Percentiles rank a stretch among this genome's conserved stretches.
phyloP scores from a whole-genome alignment of 306 rosid genomes.

The Hippophae tibetana region DNA sequence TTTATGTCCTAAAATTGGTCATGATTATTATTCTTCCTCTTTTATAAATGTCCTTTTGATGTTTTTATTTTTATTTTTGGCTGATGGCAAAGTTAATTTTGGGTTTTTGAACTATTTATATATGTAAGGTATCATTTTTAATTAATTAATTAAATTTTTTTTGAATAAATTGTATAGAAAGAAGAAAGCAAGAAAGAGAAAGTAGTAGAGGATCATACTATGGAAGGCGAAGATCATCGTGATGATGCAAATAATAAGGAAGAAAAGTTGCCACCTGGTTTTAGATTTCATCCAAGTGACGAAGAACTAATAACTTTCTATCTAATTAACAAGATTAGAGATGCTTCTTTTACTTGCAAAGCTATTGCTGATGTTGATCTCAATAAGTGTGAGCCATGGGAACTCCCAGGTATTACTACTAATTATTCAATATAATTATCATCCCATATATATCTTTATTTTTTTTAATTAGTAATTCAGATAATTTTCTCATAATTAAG shows the following conservation, averaged over 20 bases:
- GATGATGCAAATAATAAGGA: constrained; percentile 29
- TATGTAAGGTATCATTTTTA: too few relatives aligned
- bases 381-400: constrained; percentile 95
- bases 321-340: constrained; percentile 70
- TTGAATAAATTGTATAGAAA: not conserved
- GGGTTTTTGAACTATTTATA: too few relatives aligned
- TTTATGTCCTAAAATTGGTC: too few relatives aligned
- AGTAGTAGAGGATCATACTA: constrained; percentile 21
- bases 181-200: constrained; percentile 4
- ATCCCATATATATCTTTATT: not conserved
- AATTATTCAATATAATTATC: not conserved
- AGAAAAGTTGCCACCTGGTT: constrained; percentile 78
- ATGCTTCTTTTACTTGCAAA: constrained; percentile 52
- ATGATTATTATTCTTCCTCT: too few relatives aligned
- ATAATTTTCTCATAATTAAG: too few relatives aligned
- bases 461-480: not conserved
- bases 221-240: constrained; percentile 22
- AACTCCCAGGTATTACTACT: constrained; percentile 67
- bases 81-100: too few relatives aligned
- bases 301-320: constrained; percentile 80
- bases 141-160: too few relatives aligned
- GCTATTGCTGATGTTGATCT: constrained; percentile 86
- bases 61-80: too few relatives aligned
- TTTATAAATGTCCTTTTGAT: too few relatives aligned
- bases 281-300: constrained; percentile 88